Evolutionary conservation across 176 grass and related monocot genomes (phyloP).

Genomic region (Rhipidocladum racemiflorum): DNA sequence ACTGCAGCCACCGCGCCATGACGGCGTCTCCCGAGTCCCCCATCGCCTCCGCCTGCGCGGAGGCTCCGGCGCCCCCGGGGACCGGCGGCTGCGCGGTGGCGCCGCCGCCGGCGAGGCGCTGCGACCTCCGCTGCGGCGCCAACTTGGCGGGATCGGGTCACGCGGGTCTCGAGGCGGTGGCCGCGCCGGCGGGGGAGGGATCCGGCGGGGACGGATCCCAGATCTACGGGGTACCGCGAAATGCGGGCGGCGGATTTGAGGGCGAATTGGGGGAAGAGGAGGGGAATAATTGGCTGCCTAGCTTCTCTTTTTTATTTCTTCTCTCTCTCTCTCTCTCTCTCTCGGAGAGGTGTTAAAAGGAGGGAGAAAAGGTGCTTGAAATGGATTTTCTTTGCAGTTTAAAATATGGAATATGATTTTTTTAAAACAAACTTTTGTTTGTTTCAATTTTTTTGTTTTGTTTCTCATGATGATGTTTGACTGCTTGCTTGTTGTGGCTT

Average conservation of each 20-base stretch:
- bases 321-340: background rate
- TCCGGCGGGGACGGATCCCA: conserved; percentile 36
- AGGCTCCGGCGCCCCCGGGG: conserved; percentile 4
- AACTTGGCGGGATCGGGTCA: conserved; percentile 59
- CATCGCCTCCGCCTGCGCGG: conserved; percentile 34
- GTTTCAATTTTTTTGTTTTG: background rate
- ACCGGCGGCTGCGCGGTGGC: conserved; percentile 15
- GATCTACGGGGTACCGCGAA: conserved; percentile 36
- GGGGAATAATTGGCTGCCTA: background rate
- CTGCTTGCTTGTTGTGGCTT: too few species aligned
- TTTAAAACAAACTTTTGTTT: too few species aligned
- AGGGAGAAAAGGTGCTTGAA: conserved; percentile 14
- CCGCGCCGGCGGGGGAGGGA: background rate
- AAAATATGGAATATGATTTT: too few species aligned
- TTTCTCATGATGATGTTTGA: too few species aligned
- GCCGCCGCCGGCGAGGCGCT: conserved; percentile 86
- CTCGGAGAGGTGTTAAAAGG: background rate
- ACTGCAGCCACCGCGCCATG: conserved; percentile 96
- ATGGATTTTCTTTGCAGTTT: background rate
- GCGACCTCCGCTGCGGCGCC: conserved; percentile 96
- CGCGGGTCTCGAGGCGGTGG: conserved; percentile 4
- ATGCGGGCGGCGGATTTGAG: conserved; percentile 48
- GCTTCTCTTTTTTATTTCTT: background rate
- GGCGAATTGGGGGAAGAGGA: conserved; percentile 40
- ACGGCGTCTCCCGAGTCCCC: conserved; percentile 78